Conservation (phyloP, 1,284 basidiomycete genomes). For the Tetrapyrgos nigripes region DNA sequence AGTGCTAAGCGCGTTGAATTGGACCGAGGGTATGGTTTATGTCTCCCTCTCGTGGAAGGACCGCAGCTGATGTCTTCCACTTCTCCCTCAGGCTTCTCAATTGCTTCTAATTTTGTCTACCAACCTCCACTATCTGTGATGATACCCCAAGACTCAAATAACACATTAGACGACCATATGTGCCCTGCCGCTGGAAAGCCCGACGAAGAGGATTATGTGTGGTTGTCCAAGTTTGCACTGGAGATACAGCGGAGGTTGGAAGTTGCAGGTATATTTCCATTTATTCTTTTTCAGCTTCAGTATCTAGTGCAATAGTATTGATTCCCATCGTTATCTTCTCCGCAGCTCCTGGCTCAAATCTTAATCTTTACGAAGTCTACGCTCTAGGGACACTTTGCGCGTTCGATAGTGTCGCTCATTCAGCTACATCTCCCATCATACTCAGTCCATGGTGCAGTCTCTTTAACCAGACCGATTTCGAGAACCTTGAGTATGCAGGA, state of each 20-base stretch:
- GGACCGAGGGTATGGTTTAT: constrained; percentile 62
- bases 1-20: constrained; percentile 70
- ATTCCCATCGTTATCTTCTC: no score
- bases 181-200: constrained; percentile 66
- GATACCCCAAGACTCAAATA: constrained; percentile 55
- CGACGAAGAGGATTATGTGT: constrained; percentile 50
- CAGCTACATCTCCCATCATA: background rate
- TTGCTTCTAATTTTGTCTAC: constrained; percentile 45
- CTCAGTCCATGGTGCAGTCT: constrained; percentile 74
- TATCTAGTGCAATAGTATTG: no score
- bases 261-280: constrained; percentile 36
- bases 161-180: constrained; percentile 75
- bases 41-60: no score
- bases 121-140: constrained; percentile 58
- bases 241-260: constrained; percentile 71
- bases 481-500: constrained; percentile 69
- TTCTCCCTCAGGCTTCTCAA: constrained; percentile 69
- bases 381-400: constrained; percentile 78
- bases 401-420: constrained; percentile 67
- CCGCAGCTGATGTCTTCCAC: no score
- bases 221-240: constrained; percentile 62
- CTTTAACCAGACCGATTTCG: constrained; percentile 66
- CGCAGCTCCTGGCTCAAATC: constrained; percentile 64
- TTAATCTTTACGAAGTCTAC: constrained; percentile 62
- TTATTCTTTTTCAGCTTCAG: no score